A percentile compares a stretch with the other conserved stretches of the same genome.
phyloP scores from a whole-genome alignment of 2,329 filamentous ascomycete genomes.

The Apiospora marii region DNA sequence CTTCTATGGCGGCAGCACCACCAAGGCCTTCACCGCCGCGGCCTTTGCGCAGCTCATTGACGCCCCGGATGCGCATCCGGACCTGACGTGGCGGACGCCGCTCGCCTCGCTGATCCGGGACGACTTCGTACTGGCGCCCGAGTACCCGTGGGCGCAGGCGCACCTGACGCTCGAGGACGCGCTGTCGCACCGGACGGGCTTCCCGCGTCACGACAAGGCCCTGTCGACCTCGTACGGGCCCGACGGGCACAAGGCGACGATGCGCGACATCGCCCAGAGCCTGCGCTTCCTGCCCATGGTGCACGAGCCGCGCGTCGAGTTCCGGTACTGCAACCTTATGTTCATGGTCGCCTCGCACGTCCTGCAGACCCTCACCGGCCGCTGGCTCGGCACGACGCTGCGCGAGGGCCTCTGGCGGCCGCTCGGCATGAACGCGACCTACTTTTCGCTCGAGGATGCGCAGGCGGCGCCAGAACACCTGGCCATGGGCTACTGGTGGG shows the following conservation, averaged over 20 bases:
- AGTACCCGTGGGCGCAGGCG: constrained; percentile 48
- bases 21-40: constrained; percentile 62
- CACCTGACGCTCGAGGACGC: constrained; percentile 61
- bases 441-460: constrained; percentile 42
- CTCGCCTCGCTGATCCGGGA: constrained; percentile 55
- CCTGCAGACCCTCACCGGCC: constrained; percentile 51
- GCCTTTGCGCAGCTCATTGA: constrained; percentile 56
- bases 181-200: constrained; percentile 58
- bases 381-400: constrained; percentile 49
- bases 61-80: constrained; percentile 48
- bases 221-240: constrained; percentile 41
- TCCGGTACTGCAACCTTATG: constrained; percentile 62
- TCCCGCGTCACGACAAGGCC: constrained; percentile 52
- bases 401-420: constrained; percentile 51
- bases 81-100: constrained; percentile 54
- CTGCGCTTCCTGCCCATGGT: constrained; percentile 54
- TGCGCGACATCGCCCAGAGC: constrained; percentile 47
- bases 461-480: constrained; percentile 41
- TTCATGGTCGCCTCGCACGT: constrained; percentile 56
- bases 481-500: constrained; percentile 52
- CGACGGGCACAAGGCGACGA: constrained; percentile 40
- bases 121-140: constrained; percentile 55
- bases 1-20: constrained; percentile 61
- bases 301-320: constrained; percentile 52
- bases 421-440: constrained; percentile 53